These are phyloP conservation scores for Xylaria longipes DNA, from an alignment of 495 filamentous ascomycete genomes.

Conservation along the genomic window DNA sequence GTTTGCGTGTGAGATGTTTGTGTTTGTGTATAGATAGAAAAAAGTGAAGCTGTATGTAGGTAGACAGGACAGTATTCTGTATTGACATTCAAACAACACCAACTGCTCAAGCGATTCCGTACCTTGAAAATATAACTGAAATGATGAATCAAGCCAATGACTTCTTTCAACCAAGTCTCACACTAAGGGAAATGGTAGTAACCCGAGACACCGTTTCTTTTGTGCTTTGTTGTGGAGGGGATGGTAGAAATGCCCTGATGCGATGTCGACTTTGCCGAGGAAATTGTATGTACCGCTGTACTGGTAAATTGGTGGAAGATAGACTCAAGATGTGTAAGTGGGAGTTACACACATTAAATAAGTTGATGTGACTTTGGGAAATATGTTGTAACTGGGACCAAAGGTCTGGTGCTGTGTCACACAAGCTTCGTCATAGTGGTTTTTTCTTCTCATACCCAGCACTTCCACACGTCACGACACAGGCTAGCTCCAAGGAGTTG, in stretches of 20 bases:
- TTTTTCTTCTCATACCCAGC: constrained; percentile 8
- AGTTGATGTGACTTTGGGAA: not conserved
- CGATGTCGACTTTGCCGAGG: not conserved
- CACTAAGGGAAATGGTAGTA: not conserved
- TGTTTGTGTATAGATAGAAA: not conserved
- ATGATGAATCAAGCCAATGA: not conserved
- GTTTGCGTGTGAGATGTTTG: not conserved
- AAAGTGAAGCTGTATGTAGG: not conserved
- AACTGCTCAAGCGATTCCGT: not conserved
- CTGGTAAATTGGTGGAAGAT: not conserved
- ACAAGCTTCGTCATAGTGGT: constrained; percentile 14
- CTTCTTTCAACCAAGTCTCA: constrained; percentile 3
- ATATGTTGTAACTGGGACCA: not conserved
- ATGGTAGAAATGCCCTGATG: not conserved
- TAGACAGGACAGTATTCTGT: not conserved
- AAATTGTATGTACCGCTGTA: not conserved
- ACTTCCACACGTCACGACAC: not conserved
- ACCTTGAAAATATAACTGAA: constrained; percentile 6
- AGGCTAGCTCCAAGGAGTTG: too few species aligned
- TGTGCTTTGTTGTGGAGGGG: not conserved
- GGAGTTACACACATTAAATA: constrained; percentile 18
- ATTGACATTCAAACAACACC: not conserved
- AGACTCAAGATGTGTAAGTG: not conserved
- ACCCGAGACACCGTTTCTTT: not conserved
- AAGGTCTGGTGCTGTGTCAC: constrained; percentile 20